Evolutionary conservation across 192 early-diverging fungal genomes (phyloP), one percentile per base, ranked within the genome.

Genomic region (Paraglomus brasilianum): DNA sequence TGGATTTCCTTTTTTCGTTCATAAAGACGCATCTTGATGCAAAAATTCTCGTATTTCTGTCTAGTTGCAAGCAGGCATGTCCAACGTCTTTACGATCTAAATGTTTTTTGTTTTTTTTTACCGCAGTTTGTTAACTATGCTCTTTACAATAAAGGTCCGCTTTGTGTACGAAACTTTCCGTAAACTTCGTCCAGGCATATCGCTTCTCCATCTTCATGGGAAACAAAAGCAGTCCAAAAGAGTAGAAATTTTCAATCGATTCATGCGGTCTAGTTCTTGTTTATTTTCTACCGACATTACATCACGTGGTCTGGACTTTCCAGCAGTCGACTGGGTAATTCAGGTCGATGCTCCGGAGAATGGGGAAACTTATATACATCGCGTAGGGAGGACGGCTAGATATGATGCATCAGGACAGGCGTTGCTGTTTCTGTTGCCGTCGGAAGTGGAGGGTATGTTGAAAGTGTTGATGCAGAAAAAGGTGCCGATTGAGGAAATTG

Each of bases 301-400:
- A 11, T 91, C 97, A 4, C 92, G 95, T 70, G 97, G 97, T 24
- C 81, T 99, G 42, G 97, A 99, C 78, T 97, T 99, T 72, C 96
- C 97, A 0, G 90, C 94, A 11, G 96, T 99, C 5, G 93, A 99
- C 76, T 99, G 97, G 97, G 97, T 99, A 39, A 85, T 99, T 46
- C 97, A 99, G 68, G 72, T 96, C 52, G 97, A 99, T 75, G 96
- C 94, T 59, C 97, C 97, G 45, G 97, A 98, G 75, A 92, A 97
- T 80, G 89, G 90, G 43, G 92, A 87, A 52, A 99, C 96, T 1
- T 98, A 99, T 80, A 93, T 99, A 76, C 97, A 99, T 74, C 91
- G 97, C 51, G 97, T 97, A 5, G 97, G 97, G 1, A 89, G 97
- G 51, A 99, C 97, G 15, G 97, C 97, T 8, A 90, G 97, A 64